Percentiles rank a stretch among this genome's conserved stretches.
Conservation (phyloP, 495 filamentous ascomycete genomes). For the Penicillium silybi region DNA sequence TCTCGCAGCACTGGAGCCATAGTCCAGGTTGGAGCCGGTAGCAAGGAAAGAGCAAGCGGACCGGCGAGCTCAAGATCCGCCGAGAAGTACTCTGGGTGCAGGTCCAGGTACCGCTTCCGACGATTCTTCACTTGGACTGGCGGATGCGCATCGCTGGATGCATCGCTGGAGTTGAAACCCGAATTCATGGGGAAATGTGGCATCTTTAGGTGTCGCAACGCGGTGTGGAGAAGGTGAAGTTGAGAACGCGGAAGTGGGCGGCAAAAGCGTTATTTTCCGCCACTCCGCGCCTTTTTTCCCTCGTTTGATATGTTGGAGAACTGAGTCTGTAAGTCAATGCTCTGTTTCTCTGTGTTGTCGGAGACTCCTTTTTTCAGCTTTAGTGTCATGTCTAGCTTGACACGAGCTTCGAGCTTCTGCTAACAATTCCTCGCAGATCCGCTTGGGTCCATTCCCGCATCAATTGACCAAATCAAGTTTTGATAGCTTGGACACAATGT, state of each 20-base stretch:
- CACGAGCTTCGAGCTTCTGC: background rate
- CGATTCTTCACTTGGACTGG: slow-evolving; percentile 55
- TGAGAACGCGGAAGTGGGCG: slow-evolving; percentile 30
- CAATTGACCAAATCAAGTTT: background rate
- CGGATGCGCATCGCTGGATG: slow-evolving; percentile 5
- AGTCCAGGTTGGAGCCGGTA: slow-evolving; percentile 3
- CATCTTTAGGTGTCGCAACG: slow-evolving; percentile 27
- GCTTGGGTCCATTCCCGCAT: slow-evolving; percentile 1
- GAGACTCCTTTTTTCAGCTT: background rate
- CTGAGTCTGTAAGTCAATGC: slow-evolving; percentile 21
- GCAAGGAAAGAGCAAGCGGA: slow-evolving; percentile 43
- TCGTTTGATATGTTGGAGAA: slow-evolving; percentile 11
- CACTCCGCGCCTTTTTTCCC: slow-evolving; percentile 19
- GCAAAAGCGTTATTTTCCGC: slow-evolving; percentile 28
- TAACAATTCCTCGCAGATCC: slow-evolving; percentile 13
- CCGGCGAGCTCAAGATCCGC: slow-evolving; percentile 61
- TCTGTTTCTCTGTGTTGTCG: background rate
- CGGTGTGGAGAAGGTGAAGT: slow-evolving; percentile 10
- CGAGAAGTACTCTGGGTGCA: slow-evolving; percentile 61
- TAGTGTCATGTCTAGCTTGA: background rate
- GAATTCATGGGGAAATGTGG: slow-evolving; percentile 38
- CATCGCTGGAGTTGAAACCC: slow-evolving; percentile 15
- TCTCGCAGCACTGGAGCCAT: slow-evolving; percentile 4
- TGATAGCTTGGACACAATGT: slow-evolving; percentile 22
- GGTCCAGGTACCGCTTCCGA: slow-evolving; percentile 60